phyloP scores from a whole-genome alignment of 257 asterid species.

The Salvia rosmarinus region DNA sequence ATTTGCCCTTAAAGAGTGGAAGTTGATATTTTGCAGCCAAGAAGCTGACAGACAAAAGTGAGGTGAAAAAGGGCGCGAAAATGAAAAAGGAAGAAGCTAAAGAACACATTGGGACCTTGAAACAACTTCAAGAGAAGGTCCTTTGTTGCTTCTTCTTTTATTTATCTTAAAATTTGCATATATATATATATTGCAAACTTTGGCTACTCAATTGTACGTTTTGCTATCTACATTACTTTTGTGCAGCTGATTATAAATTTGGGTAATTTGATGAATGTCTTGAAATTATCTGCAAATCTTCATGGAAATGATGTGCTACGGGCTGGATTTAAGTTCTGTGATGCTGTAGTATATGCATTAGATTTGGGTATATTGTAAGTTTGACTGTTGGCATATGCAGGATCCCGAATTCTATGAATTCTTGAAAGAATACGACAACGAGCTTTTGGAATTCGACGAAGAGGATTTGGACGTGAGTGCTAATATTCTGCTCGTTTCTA shows the following conservation, averaged over 20 bases:
- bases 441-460: slow-evolving; percentile 78
- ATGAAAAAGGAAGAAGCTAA: slow-evolving; percentile 56
- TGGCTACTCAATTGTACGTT: neutral
- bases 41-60: slow-evolving; percentile 33
- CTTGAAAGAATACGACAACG: slow-evolving; percentile 82
- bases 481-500: slow-evolving; percentile 2
- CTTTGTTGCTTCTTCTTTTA: neutral
- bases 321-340: neutral
- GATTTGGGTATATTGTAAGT: slow-evolving; percentile 9
- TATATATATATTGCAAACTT: neutral
- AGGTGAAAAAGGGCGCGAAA: slow-evolving; percentile 24
- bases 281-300: slow-evolving; percentile 2
- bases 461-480: slow-evolving; percentile 71
- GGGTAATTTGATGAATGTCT: neutral
- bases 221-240: neutral
- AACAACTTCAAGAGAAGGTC: slow-evolving; percentile 73
- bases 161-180: neutral
- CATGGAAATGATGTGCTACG: neutral
- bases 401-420: slow-evolving; percentile 88
- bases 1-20: neutral
- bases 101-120: slow-evolving; percentile 58
- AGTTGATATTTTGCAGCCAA: slow-evolving; percentile 41
- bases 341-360: neutral
- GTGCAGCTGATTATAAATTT: slow-evolving; percentile 6
- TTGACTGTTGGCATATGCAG: slow-evolving; percentile 47